Base-by-base conservation (phyloP, 768 basidiomycete species). In the Hygrophorus pudorinus region DNA sequence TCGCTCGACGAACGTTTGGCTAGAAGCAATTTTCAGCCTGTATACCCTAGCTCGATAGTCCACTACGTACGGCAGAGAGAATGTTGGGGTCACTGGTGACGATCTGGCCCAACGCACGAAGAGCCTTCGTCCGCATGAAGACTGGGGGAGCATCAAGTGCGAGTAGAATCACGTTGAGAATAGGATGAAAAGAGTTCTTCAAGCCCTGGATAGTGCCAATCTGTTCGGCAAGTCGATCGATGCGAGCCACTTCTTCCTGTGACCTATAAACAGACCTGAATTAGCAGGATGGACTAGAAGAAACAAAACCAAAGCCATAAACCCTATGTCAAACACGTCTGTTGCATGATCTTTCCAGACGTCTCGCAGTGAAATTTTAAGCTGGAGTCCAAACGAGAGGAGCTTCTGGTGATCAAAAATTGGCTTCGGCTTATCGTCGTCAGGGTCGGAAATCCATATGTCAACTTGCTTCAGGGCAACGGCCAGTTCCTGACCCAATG, bases 61-160 rank as follows among this genome's bases (percentile, higher is more conserved):
- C 10, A 29, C 5, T 3, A 69, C 80, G 41, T 50, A 93, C 89
- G 29, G 76, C 68, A 1, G 78, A 72, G 18, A 99, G 70, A 14
- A 96, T 81, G 11, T 75, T 78, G 0, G 92, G 79, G 61, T 98
- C 96, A 48, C 85, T 85, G 0, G 81, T 87, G 28, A 98, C 78
- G 38, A 98, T 85, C 55, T 89, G 80, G 3, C 91, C 87, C 3
- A 98, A 69, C 0, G 89, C 92, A 42, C 85, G 76, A 24, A 99
- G 67, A 0, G 94, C 94, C 59, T 98, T 98, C 0, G 92, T 93
- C 27, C 96, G 79, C 71, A 94, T 86, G 54, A 87, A 90, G 20
- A 98, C 91, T 3, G 81, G 77, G 3, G 86, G 76, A 0, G 87
- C 85, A 54, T 94, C 89, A 48, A 94, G 71, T 2, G 90, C 78